Percentiles rank a stretch among this genome's conserved stretches.
These are phyloP conservation scores for Escovopsis sp. DNA, from an alignment of 2,329 filamentous ascomycete genomes.

Conservation along the genomic window DNA sequence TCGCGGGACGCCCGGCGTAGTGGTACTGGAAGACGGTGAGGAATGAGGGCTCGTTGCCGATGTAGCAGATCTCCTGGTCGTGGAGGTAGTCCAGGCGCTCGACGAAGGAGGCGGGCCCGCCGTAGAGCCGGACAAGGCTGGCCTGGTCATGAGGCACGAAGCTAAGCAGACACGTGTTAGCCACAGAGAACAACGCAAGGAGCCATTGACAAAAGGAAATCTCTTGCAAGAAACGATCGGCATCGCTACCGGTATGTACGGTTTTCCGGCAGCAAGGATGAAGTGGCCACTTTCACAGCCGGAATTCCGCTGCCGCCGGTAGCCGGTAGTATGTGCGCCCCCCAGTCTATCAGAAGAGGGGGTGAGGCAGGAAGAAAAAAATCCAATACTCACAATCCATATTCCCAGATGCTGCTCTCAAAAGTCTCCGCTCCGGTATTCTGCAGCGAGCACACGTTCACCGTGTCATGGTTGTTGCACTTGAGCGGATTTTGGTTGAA, in stretches of 20 bases:
- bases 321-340: background rate
- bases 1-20: constrained; percentile 48
- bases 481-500: constrained; percentile 52
- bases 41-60: constrained; percentile 49
- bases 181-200: too few species aligned
- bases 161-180: constrained; percentile 9
- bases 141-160: constrained; percentile 40
- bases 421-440: constrained; percentile 53
- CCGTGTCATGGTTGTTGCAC: constrained; percentile 40
- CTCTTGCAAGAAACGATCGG: background rate
- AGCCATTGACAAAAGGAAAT: background rate
- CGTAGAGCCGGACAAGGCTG: constrained; percentile 41
- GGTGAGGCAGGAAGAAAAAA: background rate
- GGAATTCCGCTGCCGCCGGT: too few species aligned
- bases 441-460: constrained; percentile 44
- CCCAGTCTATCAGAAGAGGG: too few species aligned
- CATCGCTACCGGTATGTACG: too few species aligned
- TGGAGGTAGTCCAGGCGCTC: constrained; percentile 50
- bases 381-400: constrained; percentile 41
- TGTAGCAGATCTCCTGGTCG: constrained; percentile 47
- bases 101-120: constrained; percentile 42
- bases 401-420: constrained; percentile 59
- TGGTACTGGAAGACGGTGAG: constrained; percentile 54
- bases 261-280: too few species aligned
- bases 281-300: too few species aligned